These are phyloP conservation scores for Eimeria sp. DNA, from an alignment of 169 alveolate genomes.

Conservation along the genomic window DNA sequence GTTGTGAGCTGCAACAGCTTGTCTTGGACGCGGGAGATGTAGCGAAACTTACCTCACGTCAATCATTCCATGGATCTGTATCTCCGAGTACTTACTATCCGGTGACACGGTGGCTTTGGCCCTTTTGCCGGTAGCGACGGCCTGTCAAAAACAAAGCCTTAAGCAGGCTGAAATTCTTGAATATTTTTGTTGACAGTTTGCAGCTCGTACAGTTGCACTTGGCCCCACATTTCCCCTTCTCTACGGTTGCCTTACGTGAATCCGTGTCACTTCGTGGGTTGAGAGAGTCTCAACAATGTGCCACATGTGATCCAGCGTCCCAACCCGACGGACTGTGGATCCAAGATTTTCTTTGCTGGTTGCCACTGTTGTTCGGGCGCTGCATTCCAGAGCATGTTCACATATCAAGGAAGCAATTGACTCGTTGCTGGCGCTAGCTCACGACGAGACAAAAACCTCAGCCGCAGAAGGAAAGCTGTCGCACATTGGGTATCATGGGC, in stretches of 20 bases:
- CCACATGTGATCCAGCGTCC: conserved; percentile 64
- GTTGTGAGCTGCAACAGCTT: not conserved
- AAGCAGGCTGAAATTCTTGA: not conserved
- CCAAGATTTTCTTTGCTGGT: conserved; percentile 62
- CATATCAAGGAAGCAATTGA: not conserved
- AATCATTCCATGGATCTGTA: conserved; percentile 58
- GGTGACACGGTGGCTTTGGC: conserved; percentile 62
- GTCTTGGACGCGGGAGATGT: not conserved
- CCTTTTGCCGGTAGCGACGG: conserved; percentile 56
- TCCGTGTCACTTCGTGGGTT: conserved; percentile 45
- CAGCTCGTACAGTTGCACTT: not conserved
- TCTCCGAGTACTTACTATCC: conserved; percentile 58
- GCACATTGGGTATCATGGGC: not conserved
- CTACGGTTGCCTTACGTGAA: conserved; percentile 23
- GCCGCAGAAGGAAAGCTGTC: not conserved
- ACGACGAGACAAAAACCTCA: not conserved
- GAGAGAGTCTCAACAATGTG: conserved; percentile 56
- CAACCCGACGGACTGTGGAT: conserved; percentile 29
- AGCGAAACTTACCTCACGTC: conserved; percentile 39
- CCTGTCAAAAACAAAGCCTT: conserved; percentile 3
- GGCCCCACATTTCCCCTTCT: not conserved
- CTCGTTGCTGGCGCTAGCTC: not conserved
- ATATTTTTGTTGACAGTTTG: not conserved
- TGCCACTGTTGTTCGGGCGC: conserved; percentile 70
- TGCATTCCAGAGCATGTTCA: not conserved